phyloP scores from a whole-genome alignment of 2,329 filamentous ascomycete genomes.

The Gyromitra esculenta region DNA sequence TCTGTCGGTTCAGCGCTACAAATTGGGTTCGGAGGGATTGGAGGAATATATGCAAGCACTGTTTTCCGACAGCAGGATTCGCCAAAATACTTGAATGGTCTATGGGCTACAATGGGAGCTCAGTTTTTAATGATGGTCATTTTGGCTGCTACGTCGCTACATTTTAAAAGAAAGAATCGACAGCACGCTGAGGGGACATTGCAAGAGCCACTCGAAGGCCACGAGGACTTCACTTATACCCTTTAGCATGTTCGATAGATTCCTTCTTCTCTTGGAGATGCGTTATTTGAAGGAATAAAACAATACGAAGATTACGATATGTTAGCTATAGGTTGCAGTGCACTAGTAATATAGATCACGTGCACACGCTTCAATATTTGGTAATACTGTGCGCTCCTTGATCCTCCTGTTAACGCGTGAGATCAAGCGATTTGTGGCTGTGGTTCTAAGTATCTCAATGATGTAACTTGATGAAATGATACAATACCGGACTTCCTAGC shows the following conservation, averaged over 20 bases:
- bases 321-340: no score
- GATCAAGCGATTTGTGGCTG: neutral
- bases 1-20: constrained; percentile 80
- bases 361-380: neutral
- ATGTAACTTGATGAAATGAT: neutral
- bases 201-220: constrained; percentile 47
- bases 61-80: constrained; percentile 70
- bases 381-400: neutral
- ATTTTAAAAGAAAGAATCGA: constrained; percentile 52
- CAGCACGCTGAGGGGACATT: constrained; percentile 48
- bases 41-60: constrained; percentile 78
- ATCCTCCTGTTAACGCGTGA: neutral
- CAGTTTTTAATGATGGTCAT: constrained; percentile 44
- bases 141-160: constrained; percentile 30
- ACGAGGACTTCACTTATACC: constrained; percentile 52
- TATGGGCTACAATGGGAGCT: constrained; percentile 52
- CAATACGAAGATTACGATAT: neutral
- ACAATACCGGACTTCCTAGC: neutral
- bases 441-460: neutral
- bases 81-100: constrained; percentile 50
- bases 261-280: constrained; percentile 1
- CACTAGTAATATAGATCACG: neutral
- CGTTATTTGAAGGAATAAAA: constrained; percentile 6
- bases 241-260: constrained; percentile 16
- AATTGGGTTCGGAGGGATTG: constrained; percentile 79